These are phyloP conservation scores for Alliaria petiolata DNA, from an alignment of 345 rosid genomes.

Conservation along the genomic window DNA sequence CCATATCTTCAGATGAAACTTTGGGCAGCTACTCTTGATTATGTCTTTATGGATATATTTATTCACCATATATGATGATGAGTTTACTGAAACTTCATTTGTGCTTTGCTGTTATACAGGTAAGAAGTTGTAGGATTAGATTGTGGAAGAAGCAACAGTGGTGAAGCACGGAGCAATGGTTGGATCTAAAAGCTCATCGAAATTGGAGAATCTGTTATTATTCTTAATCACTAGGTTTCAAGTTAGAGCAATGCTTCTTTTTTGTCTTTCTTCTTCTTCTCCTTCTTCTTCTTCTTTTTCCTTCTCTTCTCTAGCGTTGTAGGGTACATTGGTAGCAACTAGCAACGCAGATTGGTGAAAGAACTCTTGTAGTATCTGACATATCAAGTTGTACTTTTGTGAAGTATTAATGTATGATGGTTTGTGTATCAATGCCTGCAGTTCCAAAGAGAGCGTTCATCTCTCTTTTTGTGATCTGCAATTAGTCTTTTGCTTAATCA, in stretches of 20 bases:
- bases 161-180: slow-evolving; percentile 20
- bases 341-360: slow-evolving; percentile 21
- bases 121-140: slow-evolving; percentile 29
- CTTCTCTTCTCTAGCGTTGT: slow-evolving; percentile 12
- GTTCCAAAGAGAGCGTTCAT: neutral
- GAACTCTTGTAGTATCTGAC: slow-evolving; percentile 26
- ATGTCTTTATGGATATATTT: neutral
- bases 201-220: slow-evolving; percentile 29
- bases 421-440: slow-evolving; percentile 17
- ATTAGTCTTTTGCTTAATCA: slow-evolving; percentile 9
- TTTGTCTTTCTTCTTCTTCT: too few relatives aligned
- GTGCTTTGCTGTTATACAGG: slow-evolving; percentile 11
- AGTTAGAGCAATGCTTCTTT: slow-evolving; percentile 11
- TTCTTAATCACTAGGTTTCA: slow-evolving; percentile 27
- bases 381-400: slow-evolving; percentile 30
- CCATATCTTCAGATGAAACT: neutral
- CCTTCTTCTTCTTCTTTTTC: neutral
- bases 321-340: slow-evolving; percentile 19
- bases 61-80: neutral
- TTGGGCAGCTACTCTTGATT: neutral
- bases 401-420: slow-evolving; percentile 37
- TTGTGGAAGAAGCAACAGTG: slow-evolving; percentile 22
- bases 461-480: slow-evolving; percentile 1
- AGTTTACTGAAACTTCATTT: neutral
- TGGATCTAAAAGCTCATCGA: slow-evolving; percentile 15